Percentiles rank a stretch among this genome's conserved stretches.
These are phyloP conservation scores for Gyromitra esculenta DNA, from an alignment of 2,329 filamentous ascomycete genomes.

Conservation along the genomic window DNA sequence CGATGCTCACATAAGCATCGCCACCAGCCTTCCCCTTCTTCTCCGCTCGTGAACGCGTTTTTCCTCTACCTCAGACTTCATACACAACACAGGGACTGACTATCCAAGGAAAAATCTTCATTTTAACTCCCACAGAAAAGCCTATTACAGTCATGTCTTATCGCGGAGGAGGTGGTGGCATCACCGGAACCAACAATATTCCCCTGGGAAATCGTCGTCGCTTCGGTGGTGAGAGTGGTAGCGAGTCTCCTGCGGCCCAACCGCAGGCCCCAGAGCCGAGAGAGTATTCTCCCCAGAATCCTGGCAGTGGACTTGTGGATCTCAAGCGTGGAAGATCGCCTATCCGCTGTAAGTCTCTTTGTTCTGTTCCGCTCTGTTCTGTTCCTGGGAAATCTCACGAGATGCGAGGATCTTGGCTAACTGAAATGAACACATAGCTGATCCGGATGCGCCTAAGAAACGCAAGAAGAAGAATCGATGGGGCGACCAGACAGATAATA, in stretches of 20 bases:
- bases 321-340: conserved; percentile 93
- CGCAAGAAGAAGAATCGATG: conserved; percentile 99
- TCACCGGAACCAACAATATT: conserved; percentile 98
- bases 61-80: conserved; percentile 22
- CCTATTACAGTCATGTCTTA: conserved; percentile 54
- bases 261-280: conserved; percentile 57
- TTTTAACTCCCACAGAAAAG: conserved; percentile 16
- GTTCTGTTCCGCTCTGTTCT: conserved; percentile 36
- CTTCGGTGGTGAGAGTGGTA: conserved; percentile 72
- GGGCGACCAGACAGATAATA: conserved; percentile 97
- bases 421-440: conserved; percentile 60
- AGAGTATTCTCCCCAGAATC: conserved; percentile 57
- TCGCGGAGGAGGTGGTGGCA: conserved; percentile 66
- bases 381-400: background rate
- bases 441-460: conserved; percentile 79
- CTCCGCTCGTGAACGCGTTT: conserved; percentile 45
- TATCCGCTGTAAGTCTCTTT: conserved; percentile 67
- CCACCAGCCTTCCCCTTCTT: conserved; percentile 47
- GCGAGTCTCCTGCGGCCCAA: conserved; percentile 61
- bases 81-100: conserved; percentile 36
- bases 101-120: conserved; percentile 32
- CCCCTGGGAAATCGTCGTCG: conserved; percentile 85
- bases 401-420: background rate
- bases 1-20: conserved; percentile 48
- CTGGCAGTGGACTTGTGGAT: conserved; percentile 61